Evolutionary conservation across 306 rosid species (phyloP), one percentile per base, ranked within the genome.

Genomic region (Cucurbita ficifolia): DNA sequence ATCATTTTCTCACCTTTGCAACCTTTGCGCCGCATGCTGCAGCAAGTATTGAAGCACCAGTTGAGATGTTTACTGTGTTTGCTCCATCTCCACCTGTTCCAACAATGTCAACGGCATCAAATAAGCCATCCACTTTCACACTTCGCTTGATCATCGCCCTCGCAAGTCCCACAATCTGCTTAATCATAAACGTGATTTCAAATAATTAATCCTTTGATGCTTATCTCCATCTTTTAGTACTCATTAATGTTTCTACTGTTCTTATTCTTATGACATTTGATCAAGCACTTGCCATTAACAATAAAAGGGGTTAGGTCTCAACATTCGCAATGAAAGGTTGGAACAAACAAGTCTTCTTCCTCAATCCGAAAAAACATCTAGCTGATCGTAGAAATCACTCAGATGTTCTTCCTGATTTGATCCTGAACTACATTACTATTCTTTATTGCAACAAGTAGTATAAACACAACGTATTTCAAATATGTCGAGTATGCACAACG

Each of bases 21-120:
- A 91, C 91, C 88, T 86, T 91, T 76, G 89, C 90, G 46, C 99
- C 97, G 45, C 97, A 91, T 56, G 99, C 96, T n/a, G 97, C 97
- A 56, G 99, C 86, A 46, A 94, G 95, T 76, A 94, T 86, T 2
- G 97, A 83, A 72, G 99, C 83, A 70, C 97, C 99, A 0, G 97
- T 94, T 14, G 99, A 94, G 72, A 94, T 94, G 78, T 94, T 94
- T 1, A 94, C 97, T 0, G 99, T 94, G 85, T 94, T 85, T 63
- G 96, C 97, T 11, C 99, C 97, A 71, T 91, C 97, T 35, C 96
- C 96, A 73, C 99, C 97, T 0, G 99, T 94, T 77, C 99, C 99
- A 62, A 91, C 96, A n/a, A 94, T 94, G 85, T 94, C 99, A 65
- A 91, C 91, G 2, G 82, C 97, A 76, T 94, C 91, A 53, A 13